Percentiles rank a stretch among this genome's conserved stretches.
phyloP scores from a whole-genome alignment of 176 grass and related monocot genomes.

The Bothriochloa decipiens region DNA sequence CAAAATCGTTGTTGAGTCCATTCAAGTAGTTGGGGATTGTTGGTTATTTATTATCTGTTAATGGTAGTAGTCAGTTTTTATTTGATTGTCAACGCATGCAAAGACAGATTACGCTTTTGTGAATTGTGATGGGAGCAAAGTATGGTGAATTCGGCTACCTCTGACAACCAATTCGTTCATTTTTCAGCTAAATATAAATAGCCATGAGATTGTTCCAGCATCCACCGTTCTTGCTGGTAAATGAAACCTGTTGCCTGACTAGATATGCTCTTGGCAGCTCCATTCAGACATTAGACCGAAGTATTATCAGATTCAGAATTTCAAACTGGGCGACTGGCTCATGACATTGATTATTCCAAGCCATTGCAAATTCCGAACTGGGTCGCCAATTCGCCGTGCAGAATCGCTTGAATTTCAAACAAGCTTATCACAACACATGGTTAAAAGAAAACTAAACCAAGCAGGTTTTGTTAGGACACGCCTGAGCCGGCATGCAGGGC shows the following conservation, averaged over 20 bases:
- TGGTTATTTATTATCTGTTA: neutral
- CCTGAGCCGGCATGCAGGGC: no score
- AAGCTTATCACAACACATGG: no score
- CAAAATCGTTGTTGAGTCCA: neutral
- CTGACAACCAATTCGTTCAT: neutral
- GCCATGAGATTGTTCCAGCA: neutral
- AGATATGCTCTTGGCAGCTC: neutral
- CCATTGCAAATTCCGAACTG: neutral
- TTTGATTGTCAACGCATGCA: conserved; percentile 1
- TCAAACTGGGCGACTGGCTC: neutral
- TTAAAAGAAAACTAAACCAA: no score
- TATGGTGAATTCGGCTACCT: neutral
- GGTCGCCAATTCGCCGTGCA: no score
- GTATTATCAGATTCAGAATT: neutral
- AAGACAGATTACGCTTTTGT: neutral
- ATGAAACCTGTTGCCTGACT: neutral
- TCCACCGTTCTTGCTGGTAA: neutral
- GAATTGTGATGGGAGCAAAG: neutral
- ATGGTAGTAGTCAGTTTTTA: neutral
- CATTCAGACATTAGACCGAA: neutral
- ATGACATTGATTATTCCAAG: neutral
- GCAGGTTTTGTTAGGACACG: no score
- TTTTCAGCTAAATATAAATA: neutral
- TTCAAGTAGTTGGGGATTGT: neutral
- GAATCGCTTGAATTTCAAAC: no score